These are phyloP conservation scores for Wickerhamiella azyma DNA, from an alignment of 805 yeast genomes.

Conservation along the genomic window DNA sequence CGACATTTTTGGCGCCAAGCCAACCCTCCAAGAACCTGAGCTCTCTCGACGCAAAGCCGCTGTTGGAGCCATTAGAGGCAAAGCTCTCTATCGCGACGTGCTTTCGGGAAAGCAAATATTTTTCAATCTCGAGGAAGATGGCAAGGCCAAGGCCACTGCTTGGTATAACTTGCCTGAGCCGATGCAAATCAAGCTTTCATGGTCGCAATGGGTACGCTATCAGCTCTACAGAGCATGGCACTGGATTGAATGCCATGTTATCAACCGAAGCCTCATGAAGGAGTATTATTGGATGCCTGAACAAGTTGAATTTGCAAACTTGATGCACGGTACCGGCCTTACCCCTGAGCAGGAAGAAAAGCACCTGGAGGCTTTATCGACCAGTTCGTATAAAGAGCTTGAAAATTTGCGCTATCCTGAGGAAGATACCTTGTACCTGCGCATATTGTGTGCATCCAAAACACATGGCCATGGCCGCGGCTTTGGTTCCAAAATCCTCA, in stretches of 20 bases:
- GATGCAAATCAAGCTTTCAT: not conserved
- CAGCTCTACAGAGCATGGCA: not conserved
- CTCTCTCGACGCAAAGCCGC: not conserved
- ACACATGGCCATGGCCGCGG: constrained; percentile 1
- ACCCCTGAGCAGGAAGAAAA: not conserved
- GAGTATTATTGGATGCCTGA: not conserved
- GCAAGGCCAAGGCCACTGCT: not conserved
- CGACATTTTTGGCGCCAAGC: not conserved
- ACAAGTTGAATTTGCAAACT: not conserved
- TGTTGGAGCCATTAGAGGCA: not conserved
- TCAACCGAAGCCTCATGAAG: not conserved
- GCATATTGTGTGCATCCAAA: not conserved
- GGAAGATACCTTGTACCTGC: constrained; percentile 1
- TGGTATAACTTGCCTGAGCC: not conserved
- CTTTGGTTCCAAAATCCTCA: not conserved
- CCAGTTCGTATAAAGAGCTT: not conserved
- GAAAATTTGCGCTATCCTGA: not conserved
- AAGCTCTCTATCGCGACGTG: not conserved
- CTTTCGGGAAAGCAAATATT: not conserved
- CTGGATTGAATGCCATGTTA: not conserved
- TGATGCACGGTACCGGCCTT: constrained; percentile 1
- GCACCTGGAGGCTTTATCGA: not conserved
- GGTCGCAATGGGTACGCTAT: not conserved
- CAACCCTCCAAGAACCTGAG: not conserved
- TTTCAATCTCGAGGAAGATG: not conserved